Evolutionary conservation across 345 rosid genomes (phyloP).

Genomic region (Corymbia maculata): DNA sequence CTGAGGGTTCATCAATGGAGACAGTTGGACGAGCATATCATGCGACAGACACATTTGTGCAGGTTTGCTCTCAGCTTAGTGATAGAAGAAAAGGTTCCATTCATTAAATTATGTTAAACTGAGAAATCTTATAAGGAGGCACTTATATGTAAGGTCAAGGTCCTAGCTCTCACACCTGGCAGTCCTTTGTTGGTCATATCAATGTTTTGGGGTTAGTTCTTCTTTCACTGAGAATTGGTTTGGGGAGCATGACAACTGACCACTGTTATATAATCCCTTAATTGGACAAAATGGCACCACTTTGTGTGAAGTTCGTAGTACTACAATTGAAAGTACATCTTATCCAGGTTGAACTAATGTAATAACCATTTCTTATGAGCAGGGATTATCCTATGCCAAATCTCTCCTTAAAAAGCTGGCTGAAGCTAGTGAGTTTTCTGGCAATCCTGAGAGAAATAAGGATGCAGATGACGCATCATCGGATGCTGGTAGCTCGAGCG

Average conservation of each 20-base stretch:
- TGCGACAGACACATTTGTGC: conserved; percentile 84
- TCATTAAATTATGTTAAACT: not conserved
- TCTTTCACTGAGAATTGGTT: not conserved
- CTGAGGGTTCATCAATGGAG: conserved; percentile 87
- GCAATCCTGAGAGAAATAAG: conserved; percentile 56
- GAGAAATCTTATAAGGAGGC: not conserved
- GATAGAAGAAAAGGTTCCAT: not conserved
- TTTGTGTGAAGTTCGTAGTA: not conserved
- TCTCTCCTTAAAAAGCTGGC: conserved; percentile 67
- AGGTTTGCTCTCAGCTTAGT: conserved; percentile 29
- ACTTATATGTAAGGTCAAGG: not conserved
- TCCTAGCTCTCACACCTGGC: not conserved
- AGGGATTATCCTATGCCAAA: conserved; percentile 86
- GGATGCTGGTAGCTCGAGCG: conserved; percentile 88
- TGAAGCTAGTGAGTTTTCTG: conserved; percentile 48
- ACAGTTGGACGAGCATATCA: conserved; percentile 87
- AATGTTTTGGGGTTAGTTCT: not conserved
- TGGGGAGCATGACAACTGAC: not conserved
- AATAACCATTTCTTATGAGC: conserved; percentile 9
- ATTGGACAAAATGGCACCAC: not conserved
- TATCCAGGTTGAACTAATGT: not conserved
- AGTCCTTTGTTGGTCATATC: not conserved
- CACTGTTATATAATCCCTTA: not conserved
- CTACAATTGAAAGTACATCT: not conserved
- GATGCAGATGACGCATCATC: conserved; percentile 85